These are phyloP conservation scores for Fusarium nodosum DNA, from an alignment of 2,329 filamentous ascomycete species.

Conservation along the genomic window DNA sequence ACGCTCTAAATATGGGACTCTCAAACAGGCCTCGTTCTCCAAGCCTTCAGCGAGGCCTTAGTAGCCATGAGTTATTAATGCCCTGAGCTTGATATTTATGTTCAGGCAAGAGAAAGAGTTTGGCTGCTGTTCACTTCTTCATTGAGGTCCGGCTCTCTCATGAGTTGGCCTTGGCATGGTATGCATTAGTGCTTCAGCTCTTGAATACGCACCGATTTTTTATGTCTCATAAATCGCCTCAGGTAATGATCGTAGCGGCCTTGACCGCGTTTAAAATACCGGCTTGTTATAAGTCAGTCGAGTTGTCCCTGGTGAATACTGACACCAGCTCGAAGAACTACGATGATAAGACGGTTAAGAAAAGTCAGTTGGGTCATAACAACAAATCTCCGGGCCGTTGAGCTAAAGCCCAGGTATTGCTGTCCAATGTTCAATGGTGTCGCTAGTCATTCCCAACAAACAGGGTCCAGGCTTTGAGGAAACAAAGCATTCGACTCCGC, in stretches of 20 bases:
- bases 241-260: no score
- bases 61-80: neutral
- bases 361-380: neutral
- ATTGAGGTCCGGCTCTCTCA: neutral
- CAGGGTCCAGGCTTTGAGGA: constrained; percentile 25
- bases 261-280: accelerated
- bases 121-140: neutral
- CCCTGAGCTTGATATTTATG: neutral
- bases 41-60: no score
- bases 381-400: constrained; percentile 9
- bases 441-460: constrained; percentile 1
- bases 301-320: neutral
- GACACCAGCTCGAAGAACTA: neutral
- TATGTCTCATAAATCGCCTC: no score
- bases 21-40: neutral
- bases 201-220: neutral
- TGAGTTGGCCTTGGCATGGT: neutral
- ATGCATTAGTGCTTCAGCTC: neutral
- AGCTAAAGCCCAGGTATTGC: constrained; percentile 11
- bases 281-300: neutral
- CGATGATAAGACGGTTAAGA: neutral
- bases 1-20: neutral
- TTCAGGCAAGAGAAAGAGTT: neutral
- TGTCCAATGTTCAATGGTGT: constrained; percentile 5
- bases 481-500: constrained; percentile 3